Conservation (phyloP, 345 rosid species). For the Excoecaria agallocha region DNA sequence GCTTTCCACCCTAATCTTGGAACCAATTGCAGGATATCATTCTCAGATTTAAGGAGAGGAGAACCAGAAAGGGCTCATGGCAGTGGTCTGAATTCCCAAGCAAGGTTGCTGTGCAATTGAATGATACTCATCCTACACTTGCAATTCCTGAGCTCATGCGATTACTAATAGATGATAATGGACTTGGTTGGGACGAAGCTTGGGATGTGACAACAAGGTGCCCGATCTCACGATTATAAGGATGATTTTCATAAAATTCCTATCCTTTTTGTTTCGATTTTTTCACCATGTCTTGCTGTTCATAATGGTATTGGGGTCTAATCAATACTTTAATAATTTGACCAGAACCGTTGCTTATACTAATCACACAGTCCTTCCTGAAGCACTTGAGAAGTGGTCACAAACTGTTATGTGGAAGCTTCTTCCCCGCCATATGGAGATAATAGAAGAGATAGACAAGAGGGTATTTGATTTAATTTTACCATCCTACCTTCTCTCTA, state of each 20-base stretch:
- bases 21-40: constrained; percentile 70
- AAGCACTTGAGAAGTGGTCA: constrained; percentile 98
- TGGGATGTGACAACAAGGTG: constrained; percentile 88
- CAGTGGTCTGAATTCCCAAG: constrained; percentile 88
- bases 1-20: constrained; percentile 6
- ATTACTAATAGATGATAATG: constrained; percentile 79
- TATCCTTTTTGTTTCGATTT: constrained; percentile 10
- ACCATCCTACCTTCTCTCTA: constrained; percentile 12
- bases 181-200: constrained; percentile 98
- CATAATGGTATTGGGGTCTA: constrained; percentile 15
- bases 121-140: constrained; percentile 98
- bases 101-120: constrained; percentile 89
- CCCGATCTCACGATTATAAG: constrained; percentile 5
- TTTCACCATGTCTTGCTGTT: constrained; percentile 1
- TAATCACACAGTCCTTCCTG: constrained; percentile 98
- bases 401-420: constrained; percentile 91
- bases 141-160: constrained; percentile 98
- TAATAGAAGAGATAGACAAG: constrained; percentile 86
- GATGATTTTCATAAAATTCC: background rate
- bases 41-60: constrained; percentile 77
- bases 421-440: constrained; percentile 99
- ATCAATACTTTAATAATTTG: constrained; percentile 23
- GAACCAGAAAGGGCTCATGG: constrained; percentile 46
- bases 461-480: constrained; percentile 45
- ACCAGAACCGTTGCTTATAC: constrained; percentile 91